Base-by-base conservation (phyloP, 345 rosid species). In the Raphanus sativus region DNA sequence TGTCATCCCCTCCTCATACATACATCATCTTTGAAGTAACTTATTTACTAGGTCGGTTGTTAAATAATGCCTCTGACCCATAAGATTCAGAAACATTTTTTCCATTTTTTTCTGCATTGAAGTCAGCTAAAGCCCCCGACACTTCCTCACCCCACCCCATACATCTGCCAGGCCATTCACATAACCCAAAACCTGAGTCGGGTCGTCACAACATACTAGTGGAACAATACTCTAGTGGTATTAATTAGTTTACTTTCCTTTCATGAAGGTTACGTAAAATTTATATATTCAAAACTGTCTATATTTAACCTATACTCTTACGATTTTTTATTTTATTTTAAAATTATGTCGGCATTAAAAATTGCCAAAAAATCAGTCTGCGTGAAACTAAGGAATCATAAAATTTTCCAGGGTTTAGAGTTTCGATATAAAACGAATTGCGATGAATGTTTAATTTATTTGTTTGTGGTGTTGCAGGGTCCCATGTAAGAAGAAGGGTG, bases 401-500 rank as follows among this genome's bases (percentile, higher is more conserved):
- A 12, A 28, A 13, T 29, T 28, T 45, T 45, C 54, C 13, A 48
- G 13, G 11, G 6, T 8, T 3, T 24, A 67, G 2, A 24, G 1
- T 56, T 38, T 8, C 21, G 5, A 17, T 12, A 17, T 8, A 8
- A 28, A 28, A 28, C 1, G 29, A 28, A 28, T 28, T 28, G 29
- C 2, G 5, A 32, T 32, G 34, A 0, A 32, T 32, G 5, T 5
- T 32, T 30, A 5, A 0, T 30, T 3, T 5, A 30, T 30, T 30
- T 30, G 2, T 28, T 2, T 28, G 29, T 28, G 29, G 29, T 28
- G 40, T 63, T 74, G 78, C 76, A 88, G 91, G 83, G 79, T 86
- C 54, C 89, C 89, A 48, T 88, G 91, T 86, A 77, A 87, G 69
- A 88, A 86, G 86, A 76, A 65, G 55, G 91, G 89, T 54, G 91